A percentile compares a stretch with the other conserved stretches of the same genome.
Evolutionary conservation across 768 basidiomycete species (phyloP).

Genomic region (Podaxis carcinomalis): DNA sequence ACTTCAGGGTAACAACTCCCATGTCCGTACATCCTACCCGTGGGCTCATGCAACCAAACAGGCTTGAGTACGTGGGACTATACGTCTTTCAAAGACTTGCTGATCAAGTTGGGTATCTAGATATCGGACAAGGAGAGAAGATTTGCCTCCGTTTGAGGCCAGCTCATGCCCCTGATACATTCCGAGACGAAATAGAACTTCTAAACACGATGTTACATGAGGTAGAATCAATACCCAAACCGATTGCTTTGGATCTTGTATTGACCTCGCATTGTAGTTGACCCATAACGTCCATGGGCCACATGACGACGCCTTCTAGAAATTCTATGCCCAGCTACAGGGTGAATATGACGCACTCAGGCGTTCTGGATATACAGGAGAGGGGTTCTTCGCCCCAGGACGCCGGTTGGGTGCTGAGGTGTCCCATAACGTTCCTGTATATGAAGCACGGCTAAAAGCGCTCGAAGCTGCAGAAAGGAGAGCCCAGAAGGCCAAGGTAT

Average conservation of each 20-base stretch:
- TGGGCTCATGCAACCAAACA: not conserved
- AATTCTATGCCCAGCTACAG: slow-evolving; percentile 64
- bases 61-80: no score
- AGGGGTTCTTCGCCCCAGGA: slow-evolving; percentile 85
- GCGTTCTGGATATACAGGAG: slow-evolving; percentile 81
- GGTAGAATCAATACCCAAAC: slow-evolving; percentile 31
- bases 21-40: not conserved
- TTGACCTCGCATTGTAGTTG: slow-evolving; percentile 42
- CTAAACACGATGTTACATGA: slow-evolving; percentile 90
- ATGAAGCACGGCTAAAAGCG: slow-evolving; percentile 47
- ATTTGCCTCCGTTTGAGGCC: slow-evolving; percentile 83
- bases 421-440: slow-evolving; percentile 68
- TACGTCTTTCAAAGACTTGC: no score
- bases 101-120: slow-evolving; percentile 27
- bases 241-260: not conserved
- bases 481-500: slow-evolving; percentile 34
- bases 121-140: slow-evolving; percentile 75
- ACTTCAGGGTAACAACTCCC: slow-evolving; percentile 52
- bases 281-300: slow-evolving; percentile 84
- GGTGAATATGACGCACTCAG: slow-evolving; percentile 83
- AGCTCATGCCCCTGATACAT: slow-evolving; percentile 59
- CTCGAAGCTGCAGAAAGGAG: slow-evolving; percentile 81
- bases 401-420: slow-evolving; percentile 60
- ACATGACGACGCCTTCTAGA: slow-evolving; percentile 84
- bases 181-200: slow-evolving; percentile 47